Base-by-base conservation (phyloP, 257 asterid genomes). In the Plectranthus barbatus region DNA sequence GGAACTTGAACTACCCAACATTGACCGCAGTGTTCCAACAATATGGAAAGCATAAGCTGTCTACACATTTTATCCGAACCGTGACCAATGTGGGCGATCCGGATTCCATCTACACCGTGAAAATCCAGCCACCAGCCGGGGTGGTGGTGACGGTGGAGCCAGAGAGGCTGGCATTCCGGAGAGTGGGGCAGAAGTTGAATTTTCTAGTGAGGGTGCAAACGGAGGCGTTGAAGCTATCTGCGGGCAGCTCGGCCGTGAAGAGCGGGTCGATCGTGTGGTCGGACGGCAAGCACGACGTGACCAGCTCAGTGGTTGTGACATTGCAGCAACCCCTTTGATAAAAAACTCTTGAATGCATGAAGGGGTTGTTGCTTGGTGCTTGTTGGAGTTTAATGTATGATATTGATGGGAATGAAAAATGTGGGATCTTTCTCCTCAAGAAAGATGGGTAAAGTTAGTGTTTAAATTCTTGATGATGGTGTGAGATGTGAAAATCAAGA, bases 1-100 rank as follows among this genome's bases (percentile, higher is more conserved):
- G 98, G 18, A 91, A 91, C 34, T 56, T 91, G 72, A 91, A 91
- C 58, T 91, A 91, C 69, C 98, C 98, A 0, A 69, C 98, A 1
- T 34, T 91, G 55, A 70, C 94, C 0, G 95, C 84, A 0, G 85
- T 82, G 15, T 91, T 91, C 60, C 91, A 84, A 58, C 90, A 80
- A 62, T 82, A 86, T 26, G 91, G 90, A 3, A 76, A 82, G 79
- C 83, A 61, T 8, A 84, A 79, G 49, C 72, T 81, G 65, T 86
- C 98, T 4, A 84, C 98, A 0, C 98, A 91, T 77, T 88, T 91
- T 14, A 84, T 88, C 1, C 67, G 96, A 70, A 68, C 77, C 0
- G 98, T 82, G 66, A 91, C 95, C 0, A 91, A 91, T 45, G 96
- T 91, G 0, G 98, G 96, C 2, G 76, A 75, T 15, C 61, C 91